Evolutionary conservation across 495 filamentous ascomycete species (phyloP).

Genomic region (Xylaria flabelliformis): DNA sequence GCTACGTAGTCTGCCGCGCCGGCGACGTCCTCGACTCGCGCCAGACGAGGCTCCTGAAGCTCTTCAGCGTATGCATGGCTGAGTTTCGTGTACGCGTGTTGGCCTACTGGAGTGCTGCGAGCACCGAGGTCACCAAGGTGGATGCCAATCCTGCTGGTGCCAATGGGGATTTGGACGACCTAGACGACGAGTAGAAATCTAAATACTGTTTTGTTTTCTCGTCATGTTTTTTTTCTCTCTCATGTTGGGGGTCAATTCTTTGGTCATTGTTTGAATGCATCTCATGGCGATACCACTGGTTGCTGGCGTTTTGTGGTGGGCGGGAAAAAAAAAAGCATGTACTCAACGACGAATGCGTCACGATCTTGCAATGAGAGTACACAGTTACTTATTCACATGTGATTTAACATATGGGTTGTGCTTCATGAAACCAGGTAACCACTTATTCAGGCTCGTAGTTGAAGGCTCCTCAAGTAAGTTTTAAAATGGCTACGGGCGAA

Average conservation of each 20-base stretch:
- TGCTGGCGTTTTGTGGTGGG: conserved; percentile 39
- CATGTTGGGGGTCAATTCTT: conserved; percentile 24
- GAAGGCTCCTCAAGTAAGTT: background rate
- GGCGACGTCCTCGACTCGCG: conserved; percentile 83
- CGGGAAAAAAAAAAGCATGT: conserved; percentile 27
- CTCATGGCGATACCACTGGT: conserved; percentile 45
- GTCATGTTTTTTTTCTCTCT: background rate
- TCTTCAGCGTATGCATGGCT: conserved; percentile 86
- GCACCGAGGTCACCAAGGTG: conserved; percentile 65
- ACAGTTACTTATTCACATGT: background rate
- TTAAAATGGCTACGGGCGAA: background rate
- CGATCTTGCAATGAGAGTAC: conserved; percentile 18
- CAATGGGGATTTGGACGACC: conserved; percentile 35
- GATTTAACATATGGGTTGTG: background rate
- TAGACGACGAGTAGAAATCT: conserved; percentile 35
- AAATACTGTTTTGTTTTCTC: background rate
- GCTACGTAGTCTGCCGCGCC: conserved; percentile 78
- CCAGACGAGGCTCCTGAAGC: conserved; percentile 91
- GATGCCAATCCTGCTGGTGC: conserved; percentile 20
- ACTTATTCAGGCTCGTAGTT: background rate
- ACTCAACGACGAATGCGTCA: conserved; percentile 21
- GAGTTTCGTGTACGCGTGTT: conserved; percentile 84
- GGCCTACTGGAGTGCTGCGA: conserved; percentile 73
- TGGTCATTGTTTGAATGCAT: conserved; percentile 32
- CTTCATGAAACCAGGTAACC: background rate